Conservation (phyloP, 2,329 filamentous ascomycete genomes). For the Alternaria conjuncta region DNA sequence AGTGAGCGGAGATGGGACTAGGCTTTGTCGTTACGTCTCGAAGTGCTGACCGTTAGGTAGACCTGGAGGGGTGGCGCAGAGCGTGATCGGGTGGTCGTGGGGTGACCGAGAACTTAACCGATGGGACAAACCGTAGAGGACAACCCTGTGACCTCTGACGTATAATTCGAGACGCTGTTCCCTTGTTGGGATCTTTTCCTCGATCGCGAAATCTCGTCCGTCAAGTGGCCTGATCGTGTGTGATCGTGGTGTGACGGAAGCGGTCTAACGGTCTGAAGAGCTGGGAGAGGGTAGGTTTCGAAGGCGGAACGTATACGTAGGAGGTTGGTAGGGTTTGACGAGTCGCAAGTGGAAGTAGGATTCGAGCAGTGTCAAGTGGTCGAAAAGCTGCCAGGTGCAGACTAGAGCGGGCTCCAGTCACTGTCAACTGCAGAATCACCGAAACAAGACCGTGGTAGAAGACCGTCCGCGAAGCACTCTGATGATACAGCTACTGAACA, state of each 20-base stretch:
- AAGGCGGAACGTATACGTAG: constrained; percentile 22
- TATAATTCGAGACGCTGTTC: constrained; percentile 37
- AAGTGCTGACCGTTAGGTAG: constrained; percentile 46
- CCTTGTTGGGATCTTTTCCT: constrained; percentile 30
- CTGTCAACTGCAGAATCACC: constrained; percentile 54
- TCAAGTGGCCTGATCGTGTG: constrained; percentile 17
- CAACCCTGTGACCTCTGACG: constrained; percentile 44
- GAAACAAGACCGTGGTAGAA: constrained; percentile 48
- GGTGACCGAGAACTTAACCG: constrained; percentile 49
- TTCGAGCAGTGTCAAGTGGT: constrained; percentile 43
- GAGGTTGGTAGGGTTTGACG: constrained; percentile 37
- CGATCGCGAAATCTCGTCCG: constrained; percentile 21
- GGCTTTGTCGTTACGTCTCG: constrained; percentile 44
- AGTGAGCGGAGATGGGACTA: constrained; percentile 41
- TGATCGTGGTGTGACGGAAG: constrained; percentile 21
- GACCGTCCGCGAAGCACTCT: constrained; percentile 47
- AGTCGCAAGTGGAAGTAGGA: constrained; percentile 36
- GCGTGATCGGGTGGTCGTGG: constrained; percentile 48
- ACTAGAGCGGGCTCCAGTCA: constrained; percentile 49
- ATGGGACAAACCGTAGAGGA: constrained; percentile 48
- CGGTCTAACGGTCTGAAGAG: constrained; percentile 13
- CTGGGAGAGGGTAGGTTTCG: constrained; percentile 21
- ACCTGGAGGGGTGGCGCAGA: constrained; percentile 42
- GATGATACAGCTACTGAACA: constrained; percentile 45
- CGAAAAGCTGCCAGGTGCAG: constrained; percentile 43